Conservation (phyloP, 148 eudicot genomes). For the Fagopyrum homotropicum region DNA sequence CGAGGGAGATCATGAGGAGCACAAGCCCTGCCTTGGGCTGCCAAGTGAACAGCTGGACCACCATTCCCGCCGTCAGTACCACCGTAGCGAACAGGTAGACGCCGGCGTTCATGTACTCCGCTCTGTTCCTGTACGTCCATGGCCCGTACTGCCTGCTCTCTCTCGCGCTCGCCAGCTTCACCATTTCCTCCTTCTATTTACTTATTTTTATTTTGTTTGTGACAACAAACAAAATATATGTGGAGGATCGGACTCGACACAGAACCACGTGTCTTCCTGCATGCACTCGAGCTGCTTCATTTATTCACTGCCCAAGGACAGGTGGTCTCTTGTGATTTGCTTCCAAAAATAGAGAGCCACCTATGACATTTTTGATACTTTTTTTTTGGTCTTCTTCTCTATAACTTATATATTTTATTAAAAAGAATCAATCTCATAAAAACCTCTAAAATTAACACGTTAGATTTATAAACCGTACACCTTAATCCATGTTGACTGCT, state of each 20-base stretch:
- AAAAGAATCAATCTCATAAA: no score
- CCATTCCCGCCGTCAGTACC: constrained; percentile 40
- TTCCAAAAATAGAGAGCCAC: not conserved
- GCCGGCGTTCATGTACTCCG: constrained; percentile 80
- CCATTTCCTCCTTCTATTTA: constrained; percentile 31
- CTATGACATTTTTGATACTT: no score
- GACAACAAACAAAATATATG: no score
- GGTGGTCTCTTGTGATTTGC: not conserved
- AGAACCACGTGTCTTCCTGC: not conserved
- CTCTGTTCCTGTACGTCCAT: constrained; percentile 30
- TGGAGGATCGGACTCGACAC: not conserved
- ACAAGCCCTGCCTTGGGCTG: constrained; percentile 60
- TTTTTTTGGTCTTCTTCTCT: no score
- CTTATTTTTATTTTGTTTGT: no score
- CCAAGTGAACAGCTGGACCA: constrained; percentile 35
- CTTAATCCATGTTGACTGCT: no score
- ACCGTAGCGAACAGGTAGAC: constrained; percentile 57
- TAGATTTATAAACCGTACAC: no score
- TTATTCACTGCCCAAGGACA: not conserved
- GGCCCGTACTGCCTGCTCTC: constrained; percentile 70
- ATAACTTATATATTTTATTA: no score
- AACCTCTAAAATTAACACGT: no score
- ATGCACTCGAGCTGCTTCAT: not conserved
- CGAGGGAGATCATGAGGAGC: constrained; percentile 38
- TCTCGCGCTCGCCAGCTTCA: constrained; percentile 77